phyloP scores from a whole-genome alignment of 805 yeast genomes.

The Blastobotrys americana region DNA sequence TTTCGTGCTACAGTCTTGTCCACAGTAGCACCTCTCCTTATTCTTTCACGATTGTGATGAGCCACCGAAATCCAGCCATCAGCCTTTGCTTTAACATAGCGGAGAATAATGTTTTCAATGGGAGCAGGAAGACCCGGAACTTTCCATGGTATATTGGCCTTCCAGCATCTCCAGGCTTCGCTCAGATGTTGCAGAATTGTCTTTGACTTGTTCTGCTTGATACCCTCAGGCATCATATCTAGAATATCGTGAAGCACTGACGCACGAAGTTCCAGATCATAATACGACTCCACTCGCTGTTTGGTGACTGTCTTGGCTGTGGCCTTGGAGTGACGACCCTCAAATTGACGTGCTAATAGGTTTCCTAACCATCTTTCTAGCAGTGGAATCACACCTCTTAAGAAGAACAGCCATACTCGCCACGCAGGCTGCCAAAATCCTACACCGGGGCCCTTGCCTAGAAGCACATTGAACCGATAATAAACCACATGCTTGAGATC shows the following conservation, averaged over 20 bases:
- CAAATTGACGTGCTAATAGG: slow-evolving; percentile 84
- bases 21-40: slow-evolving; percentile 80
- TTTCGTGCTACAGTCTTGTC: slow-evolving; percentile 93
- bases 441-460: slow-evolving; percentile 97
- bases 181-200: slow-evolving; percentile 87
- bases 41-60: slow-evolving; percentile 83
- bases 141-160: slow-evolving; percentile 96
- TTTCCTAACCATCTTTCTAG: slow-evolving; percentile 95
- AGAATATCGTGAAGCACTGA: slow-evolving; percentile 92
- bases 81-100: slow-evolving; percentile 90
- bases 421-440: slow-evolving; percentile 99
- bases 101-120: slow-evolving; percentile 72
- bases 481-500: slow-evolving; percentile 91
- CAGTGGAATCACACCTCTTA: slow-evolving; percentile 87
- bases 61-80: slow-evolving; percentile 96
- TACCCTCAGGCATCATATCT: slow-evolving; percentile 95
- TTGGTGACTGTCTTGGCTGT: slow-evolving; percentile 91
- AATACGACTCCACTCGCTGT: slow-evolving; percentile 91
- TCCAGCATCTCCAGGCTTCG: slow-evolving; percentile 99
- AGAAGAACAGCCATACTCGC: slow-evolving; percentile 90
- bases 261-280: slow-evolving; percentile 86
- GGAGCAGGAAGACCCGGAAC: slow-evolving; percentile 96
- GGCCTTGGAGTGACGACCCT: slow-evolving; percentile 88
- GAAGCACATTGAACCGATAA: slow-evolving; percentile 69
- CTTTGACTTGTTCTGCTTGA: slow-evolving; percentile 78